Conservation (phyloP, 1,284 basidiomycete species). For the Ganoderma boninense region DNA sequence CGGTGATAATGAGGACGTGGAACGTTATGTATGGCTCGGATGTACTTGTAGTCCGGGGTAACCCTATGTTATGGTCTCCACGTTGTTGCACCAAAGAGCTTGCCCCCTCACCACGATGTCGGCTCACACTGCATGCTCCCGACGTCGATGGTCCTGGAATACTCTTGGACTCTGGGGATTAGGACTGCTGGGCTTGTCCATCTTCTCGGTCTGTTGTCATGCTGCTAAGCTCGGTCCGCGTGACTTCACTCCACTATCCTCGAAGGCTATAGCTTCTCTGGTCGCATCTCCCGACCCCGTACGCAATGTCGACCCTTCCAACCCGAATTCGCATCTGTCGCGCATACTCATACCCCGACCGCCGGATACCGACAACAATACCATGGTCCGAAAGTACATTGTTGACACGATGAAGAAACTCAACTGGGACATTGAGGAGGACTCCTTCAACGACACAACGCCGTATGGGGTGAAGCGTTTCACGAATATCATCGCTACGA, state of each 20-base stretch:
- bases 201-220: conserved; percentile 16
- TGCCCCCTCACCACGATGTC: conserved; percentile 26
- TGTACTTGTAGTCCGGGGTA: conserved; percentile 14
- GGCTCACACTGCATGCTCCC: conserved; percentile 2
- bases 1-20: background rate
- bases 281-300: conserved; percentile 66
- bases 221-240: conserved; percentile 39
- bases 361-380: conserved; percentile 79
- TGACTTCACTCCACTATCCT: conserved; percentile 56
- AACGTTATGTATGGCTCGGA: background rate
- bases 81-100: background rate
- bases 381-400: conserved; percentile 82
- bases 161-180: conserved; percentile 13
- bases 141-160: conserved; percentile 4
- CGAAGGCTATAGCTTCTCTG: conserved; percentile 59
- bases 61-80: conserved; percentile 24
- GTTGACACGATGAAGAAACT: conserved; percentile 71
- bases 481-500: conserved; percentile 94
- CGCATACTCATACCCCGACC: conserved; percentile 85
- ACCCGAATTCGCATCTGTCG: conserved; percentile 78
- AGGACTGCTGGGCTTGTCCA: conserved; percentile 13
- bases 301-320: conserved; percentile 68
- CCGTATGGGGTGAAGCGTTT: conserved; percentile 87
- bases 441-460: conserved; percentile 82
- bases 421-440: conserved; percentile 89